Base-by-base conservation (phyloP, 2,329 filamentous ascomycete genomes). In the Cercospora beticola region DNA sequence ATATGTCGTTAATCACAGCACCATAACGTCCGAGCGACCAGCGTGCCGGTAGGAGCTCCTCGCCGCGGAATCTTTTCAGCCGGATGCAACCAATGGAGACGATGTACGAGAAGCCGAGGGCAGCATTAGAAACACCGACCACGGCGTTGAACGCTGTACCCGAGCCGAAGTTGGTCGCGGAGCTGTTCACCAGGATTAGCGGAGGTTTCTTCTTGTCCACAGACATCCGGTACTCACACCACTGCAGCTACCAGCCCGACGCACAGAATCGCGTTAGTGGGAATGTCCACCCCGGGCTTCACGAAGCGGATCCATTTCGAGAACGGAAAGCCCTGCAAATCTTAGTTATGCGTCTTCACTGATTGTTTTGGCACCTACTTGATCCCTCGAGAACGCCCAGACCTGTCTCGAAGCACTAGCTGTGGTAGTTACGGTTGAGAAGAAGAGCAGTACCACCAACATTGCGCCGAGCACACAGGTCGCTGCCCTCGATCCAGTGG, bases 151-250 rank as follows among this genome's bases (percentile, higher is more conserved):
- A 79, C 4, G 81, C 79, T 7, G 78, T 73, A n/a, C 75, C 73
- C 9, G 78, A 80, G 66, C 81, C 80, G 66, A 82, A 78, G 68
- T 82, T 82, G 78, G 82, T 82, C 59, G 77, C 78, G n/a, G 76
- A 75, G 16, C 62, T 65, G 28, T 49, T 18, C 9, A n/a, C 21
- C 4, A 40, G 14, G 18, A 49, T 40, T 18, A 65, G 21, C 21
- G 18, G 31, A 23, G 6, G 5, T 18, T 3, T 16, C 14, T 23
- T 16, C 23, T 31, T 9, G 3, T n/a, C 36, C 36, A n/a, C 36
- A 40, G 36, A 43, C 36, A 43, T 8, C n/a, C 36, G 36, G 9
- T 26, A 65, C 62, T 59, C 26, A 65, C 62, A 82, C 75, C 56
- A 80, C 68, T 21, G 77, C 72, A 2, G 75, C 77, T 16, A 80